Base-by-base conservation (phyloP, 305 asterid genomes). In the Solanum hybrid region DNA sequence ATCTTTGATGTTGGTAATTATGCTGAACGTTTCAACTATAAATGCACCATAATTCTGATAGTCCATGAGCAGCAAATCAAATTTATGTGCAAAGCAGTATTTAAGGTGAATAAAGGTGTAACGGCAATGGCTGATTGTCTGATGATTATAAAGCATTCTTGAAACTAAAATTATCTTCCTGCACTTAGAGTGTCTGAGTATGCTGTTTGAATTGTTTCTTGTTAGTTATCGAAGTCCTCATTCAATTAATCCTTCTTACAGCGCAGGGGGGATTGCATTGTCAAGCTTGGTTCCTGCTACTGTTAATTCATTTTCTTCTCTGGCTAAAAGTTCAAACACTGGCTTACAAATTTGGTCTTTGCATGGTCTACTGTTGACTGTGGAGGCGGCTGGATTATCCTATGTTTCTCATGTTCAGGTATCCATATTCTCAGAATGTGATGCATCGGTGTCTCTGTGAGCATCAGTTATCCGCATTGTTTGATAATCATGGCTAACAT, bases 211-310 rank as follows among this genome's bases (percentile, higher is more conserved):
- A 51, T 84, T 46, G 88, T 84, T 18, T 13, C 37, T 84, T 31
- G 31, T 84, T 84, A 18, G 75, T 84, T 84, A 20, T 89, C 80
- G 88, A 91, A 83, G 90, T 80, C 88, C 88, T 91, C 89, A 90
- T 92, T 87, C 89, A 51, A 61, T 92, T 84, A 71, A 89, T 94
- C 89, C 92, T 92, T 92, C 88, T 91, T 94, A 91, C 99, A 98
- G 99, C 91, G 99, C 99, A 91, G 99, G 99, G 93, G 99, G 99
- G 92, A 98, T 98, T 97, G 99, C 99, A 71, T 91, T 98, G 95
- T 97, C 99, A 92, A 98, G 96, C 94, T 93, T 98, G 94, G 99
- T 97, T 90, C 99, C 99, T 88, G 95, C 94, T 85, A 97, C 99
- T 79, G 99, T 98, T 90, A 96, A 95, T 93, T 94, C 92, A 76